Percentiles rank a stretch among this genome's conserved stretches.
These are phyloP conservation scores for Magnolia officinalis DNA, from an alignment of 164 flowering plant species.

Conservation along the genomic window DNA sequence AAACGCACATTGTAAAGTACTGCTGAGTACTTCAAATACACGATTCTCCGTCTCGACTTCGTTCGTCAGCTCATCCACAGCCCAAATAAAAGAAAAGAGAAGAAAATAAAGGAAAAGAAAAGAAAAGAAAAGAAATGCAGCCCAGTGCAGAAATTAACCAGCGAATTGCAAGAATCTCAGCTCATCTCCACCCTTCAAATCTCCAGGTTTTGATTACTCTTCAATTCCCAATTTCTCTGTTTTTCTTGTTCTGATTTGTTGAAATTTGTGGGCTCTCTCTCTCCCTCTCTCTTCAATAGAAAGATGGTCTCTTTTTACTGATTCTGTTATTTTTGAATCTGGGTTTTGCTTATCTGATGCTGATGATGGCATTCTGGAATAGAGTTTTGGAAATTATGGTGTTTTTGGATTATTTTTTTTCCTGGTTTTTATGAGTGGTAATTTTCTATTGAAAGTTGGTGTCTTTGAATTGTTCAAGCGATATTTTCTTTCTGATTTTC, in stretches of 20 bases:
- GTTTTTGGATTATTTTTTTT: too few relatives aligned
- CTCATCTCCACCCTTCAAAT: constrained; percentile 72
- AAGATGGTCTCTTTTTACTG: not conserved
- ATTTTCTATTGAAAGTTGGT: too few relatives aligned
- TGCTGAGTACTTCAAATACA: too few relatives aligned
- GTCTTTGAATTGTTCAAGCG: too few relatives aligned
- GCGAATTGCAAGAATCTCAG: constrained; percentile 78
- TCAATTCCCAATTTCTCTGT: constrained; percentile 2
- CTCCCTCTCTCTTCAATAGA: not conserved
- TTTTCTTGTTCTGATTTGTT: not conserved
- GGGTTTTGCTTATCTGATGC: not conserved
- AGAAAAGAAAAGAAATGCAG: constrained; percentile 28
- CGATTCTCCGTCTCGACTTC: not conserved
- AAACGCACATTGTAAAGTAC: too few relatives aligned
- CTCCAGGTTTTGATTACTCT: constrained; percentile 33
- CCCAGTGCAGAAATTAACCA: constrained; percentile 40
- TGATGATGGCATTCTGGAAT: not conserved
- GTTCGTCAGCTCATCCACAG: not conserved
- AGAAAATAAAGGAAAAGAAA: constrained; percentile 11
- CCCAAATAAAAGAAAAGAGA: not conserved
- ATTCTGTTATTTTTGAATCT: not conserved
- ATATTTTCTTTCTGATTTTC: too few relatives aligned
- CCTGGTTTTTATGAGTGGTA: too few relatives aligned
- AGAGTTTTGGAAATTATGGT: too few relatives aligned
- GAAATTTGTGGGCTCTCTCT: constrained; percentile 5